Evolutionary conservation across 202 grass and related monocot species (phyloP).

Genomic region (Hordeum pubiflorum): DNA sequence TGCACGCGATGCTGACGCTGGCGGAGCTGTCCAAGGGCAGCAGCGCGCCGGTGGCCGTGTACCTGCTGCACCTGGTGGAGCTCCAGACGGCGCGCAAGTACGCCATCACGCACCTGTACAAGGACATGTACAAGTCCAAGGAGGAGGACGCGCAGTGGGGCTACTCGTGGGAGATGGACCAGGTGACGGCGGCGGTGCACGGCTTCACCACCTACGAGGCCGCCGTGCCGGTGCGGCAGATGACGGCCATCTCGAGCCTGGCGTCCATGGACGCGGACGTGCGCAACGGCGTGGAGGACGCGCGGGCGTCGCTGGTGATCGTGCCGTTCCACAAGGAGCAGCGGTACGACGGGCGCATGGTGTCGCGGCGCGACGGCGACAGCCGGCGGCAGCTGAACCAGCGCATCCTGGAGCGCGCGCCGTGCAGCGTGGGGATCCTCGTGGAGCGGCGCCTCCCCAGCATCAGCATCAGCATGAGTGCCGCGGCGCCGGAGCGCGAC

Average conservation of each 20-base stretch:
- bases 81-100: slow-evolving; percentile 51
- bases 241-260: slow-evolving; percentile 45
- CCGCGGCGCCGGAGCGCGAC: background rate
- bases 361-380: slow-evolving; percentile 34
- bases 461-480: background rate
- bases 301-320: slow-evolving; percentile 43
- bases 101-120: slow-evolving; percentile 50
- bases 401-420: slow-evolving; percentile 35
- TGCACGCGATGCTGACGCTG: slow-evolving; percentile 45
- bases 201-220: slow-evolving; percentile 30
- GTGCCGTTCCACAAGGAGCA: slow-evolving; percentile 79
- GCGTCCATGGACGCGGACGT: slow-evolving; percentile 62
- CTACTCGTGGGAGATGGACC: slow-evolving; percentile 40
- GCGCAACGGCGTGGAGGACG: slow-evolving; percentile 49
- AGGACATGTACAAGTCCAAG: background rate
- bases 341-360: slow-evolving; percentile 65
- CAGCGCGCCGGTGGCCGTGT: slow-evolving; percentile 31
- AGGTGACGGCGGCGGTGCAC: slow-evolving; percentile 37
- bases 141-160: slow-evolving; percentile 25
- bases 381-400: slow-evolving; percentile 38
- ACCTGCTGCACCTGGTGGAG: slow-evolving; percentile 71
- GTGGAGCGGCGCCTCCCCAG: slow-evolving; percentile 41
- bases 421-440: slow-evolving; percentile 66
- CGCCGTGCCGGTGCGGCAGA: slow-evolving; percentile 30
- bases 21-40: slow-evolving; percentile 37